Percentiles rank a stretch among this genome's conserved stretches.
phyloP scores from a whole-genome alignment of 805 yeast species.

The Pichia occidentalis region DNA sequence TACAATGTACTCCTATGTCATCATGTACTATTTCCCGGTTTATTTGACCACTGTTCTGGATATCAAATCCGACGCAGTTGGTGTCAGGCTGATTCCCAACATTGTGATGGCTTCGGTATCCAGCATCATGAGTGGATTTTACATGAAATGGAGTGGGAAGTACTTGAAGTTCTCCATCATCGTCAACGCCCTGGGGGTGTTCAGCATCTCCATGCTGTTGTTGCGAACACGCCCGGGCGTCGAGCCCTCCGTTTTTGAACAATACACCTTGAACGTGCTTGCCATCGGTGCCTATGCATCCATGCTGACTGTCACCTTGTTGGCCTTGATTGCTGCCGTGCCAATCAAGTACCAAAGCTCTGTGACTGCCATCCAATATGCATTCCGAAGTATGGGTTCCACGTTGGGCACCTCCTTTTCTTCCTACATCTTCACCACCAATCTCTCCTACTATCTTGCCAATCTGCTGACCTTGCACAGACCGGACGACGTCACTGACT shows the following conservation, averaged over 20 bases:
- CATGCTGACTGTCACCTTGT: slow-evolving; percentile 56
- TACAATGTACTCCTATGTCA: slow-evolving; percentile 41
- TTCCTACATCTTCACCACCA: slow-evolving; percentile 52
- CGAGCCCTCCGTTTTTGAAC: slow-evolving; percentile 29
- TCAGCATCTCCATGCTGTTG: slow-evolving; percentile 34
- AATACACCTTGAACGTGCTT: slow-evolving; percentile 37
- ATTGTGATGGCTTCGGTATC: slow-evolving; percentile 54
- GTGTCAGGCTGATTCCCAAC: slow-evolving; percentile 53
- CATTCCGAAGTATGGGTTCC: slow-evolving; percentile 61
- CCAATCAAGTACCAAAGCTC: slow-evolving; percentile 62
- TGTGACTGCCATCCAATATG: slow-evolving; percentile 59
- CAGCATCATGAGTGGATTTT: slow-evolving; percentile 56
- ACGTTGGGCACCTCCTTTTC: slow-evolving; percentile 60
- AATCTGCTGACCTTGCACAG: slow-evolving; percentile 28
- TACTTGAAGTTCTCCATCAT: slow-evolving; percentile 43
- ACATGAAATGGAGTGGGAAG: slow-evolving; percentile 58
- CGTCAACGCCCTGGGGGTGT: slow-evolving; percentile 36
- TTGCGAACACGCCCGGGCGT: slow-evolving; percentile 20
- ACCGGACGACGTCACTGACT: slow-evolving; percentile 32
- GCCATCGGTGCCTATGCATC: slow-evolving; percentile 54
- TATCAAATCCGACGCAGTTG: slow-evolving; percentile 50
- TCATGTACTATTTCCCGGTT: slow-evolving; percentile 55
- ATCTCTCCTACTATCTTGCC: slow-evolving; percentile 30
- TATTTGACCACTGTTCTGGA: slow-evolving; percentile 51
- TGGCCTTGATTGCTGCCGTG: slow-evolving; percentile 67